A percentile compares a stretch with the other conserved stretches of the same genome.
phyloP scores from a whole-genome alignment of 345 rosid species.

The Cardamine chenopodiifolia region DNA sequence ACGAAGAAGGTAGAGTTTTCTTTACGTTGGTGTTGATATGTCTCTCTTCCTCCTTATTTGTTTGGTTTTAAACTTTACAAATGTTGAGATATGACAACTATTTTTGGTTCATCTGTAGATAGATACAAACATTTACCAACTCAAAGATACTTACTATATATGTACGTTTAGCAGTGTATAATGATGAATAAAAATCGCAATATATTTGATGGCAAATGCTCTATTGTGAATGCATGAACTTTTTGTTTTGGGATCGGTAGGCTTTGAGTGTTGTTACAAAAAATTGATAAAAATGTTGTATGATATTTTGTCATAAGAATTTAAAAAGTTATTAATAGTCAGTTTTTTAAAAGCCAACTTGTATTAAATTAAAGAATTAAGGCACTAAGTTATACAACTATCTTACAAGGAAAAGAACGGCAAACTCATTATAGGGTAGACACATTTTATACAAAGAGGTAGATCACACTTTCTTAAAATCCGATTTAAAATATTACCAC shows the following conservation, averaged over 20 bases:
- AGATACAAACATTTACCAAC: neutral
- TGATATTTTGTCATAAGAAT: neutral
- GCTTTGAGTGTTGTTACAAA: neutral
- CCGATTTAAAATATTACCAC: too few species aligned
- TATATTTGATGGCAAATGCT: neutral
- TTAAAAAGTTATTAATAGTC: too few species aligned
- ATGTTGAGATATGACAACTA: neutral
- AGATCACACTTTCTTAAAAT: too few species aligned
- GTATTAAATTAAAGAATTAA: too few species aligned
- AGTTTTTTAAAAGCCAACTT: too few species aligned
- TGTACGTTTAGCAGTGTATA: neutral
- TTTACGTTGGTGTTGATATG: constrained; percentile 4
- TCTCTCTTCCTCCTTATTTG: constrained; percentile 10
- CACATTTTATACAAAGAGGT: too few species aligned
- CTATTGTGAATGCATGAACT: neutral
- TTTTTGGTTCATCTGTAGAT: constrained; percentile 28
- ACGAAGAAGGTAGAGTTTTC: constrained; percentile 13
- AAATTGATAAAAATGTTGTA: neutral
- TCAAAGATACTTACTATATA: neutral
- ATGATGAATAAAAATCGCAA: neutral
- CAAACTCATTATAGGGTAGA: too few species aligned
- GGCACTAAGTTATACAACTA: too few species aligned
- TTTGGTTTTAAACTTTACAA: constrained; percentile 13
- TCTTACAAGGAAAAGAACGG: too few species aligned
- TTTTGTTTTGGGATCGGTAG: neutral